Percentiles rank a stretch among this genome's conserved stretches.
Conservation (phyloP, 179 eudicot species). For the Sideroxylon spinosum region DNA sequence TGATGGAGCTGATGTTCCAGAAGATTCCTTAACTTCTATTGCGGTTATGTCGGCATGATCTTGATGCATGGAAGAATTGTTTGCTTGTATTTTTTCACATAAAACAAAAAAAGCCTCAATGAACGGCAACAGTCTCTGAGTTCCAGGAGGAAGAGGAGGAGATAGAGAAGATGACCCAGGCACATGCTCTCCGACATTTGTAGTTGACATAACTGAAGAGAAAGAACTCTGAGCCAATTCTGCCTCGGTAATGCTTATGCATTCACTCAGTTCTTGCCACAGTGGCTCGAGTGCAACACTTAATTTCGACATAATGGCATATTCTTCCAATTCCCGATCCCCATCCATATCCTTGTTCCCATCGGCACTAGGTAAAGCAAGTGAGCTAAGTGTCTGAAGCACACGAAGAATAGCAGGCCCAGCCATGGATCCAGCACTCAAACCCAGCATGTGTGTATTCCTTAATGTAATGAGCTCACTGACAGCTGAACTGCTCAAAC, state of each 20-base stretch:
- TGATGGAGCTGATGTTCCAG: constrained; percentile 40
- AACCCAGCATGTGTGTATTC: constrained; percentile 83
- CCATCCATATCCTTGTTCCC: constrained; percentile 32
- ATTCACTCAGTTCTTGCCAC: constrained; percentile 90
- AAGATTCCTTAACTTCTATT: constrained; percentile 78
- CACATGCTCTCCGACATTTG: constrained; percentile 53
- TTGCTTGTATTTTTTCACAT: constrained; percentile 89
- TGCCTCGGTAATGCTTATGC: constrained; percentile 76
- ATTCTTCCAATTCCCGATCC: constrained; percentile 54
- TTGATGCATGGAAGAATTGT: constrained; percentile 46
- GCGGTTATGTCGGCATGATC: constrained; percentile 69
- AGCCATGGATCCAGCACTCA: constrained; percentile 94
- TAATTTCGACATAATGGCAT: constrained; percentile 56
- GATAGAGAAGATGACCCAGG: constrained; percentile 54
- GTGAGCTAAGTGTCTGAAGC: constrained; percentile 82
- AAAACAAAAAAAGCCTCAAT: constrained; percentile 94
- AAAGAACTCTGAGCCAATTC: constrained; percentile 62
- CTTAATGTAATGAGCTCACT: constrained; percentile 67
- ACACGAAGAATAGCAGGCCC: constrained; percentile 94
- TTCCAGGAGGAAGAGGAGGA: constrained; percentile 92
- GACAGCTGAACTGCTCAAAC: constrained; percentile 65
- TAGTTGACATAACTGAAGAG: constrained; percentile 40
- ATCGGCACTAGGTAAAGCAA: constrained; percentile 48
- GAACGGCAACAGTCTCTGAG: constrained; percentile 81
- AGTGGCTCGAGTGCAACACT: constrained; percentile 75